Conservation (phyloP, 176 grass and related monocot species). For the Thalia dealbata region DNA sequence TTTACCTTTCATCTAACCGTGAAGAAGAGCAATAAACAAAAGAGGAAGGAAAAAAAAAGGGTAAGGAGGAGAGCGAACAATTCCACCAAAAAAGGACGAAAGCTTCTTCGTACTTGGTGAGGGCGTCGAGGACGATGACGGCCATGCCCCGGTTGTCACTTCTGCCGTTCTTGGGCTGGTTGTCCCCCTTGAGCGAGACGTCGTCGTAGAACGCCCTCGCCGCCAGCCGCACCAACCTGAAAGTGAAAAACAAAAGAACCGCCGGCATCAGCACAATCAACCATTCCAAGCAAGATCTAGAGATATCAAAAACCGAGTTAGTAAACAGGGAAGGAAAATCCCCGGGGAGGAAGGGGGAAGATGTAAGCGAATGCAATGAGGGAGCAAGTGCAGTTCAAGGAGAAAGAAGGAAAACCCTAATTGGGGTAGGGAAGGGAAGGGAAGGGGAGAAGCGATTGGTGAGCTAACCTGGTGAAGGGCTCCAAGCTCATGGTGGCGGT, state of each 20-base stretch:
- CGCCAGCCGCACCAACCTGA: conserved; percentile 64
- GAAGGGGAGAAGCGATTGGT: too few relatives aligned
- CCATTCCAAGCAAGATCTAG: not conserved
- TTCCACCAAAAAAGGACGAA: not conserved
- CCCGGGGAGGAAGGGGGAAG: not conserved
- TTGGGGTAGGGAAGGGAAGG: not conserved
- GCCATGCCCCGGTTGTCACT: conserved; percentile 95
- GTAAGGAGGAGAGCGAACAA: not conserved
- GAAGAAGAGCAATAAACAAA: not conserved
- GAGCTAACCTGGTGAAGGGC: conserved; percentile 56
- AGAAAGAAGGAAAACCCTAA: not conserved
- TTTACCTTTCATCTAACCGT: too few relatives aligned
- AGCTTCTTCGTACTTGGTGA: conserved; percentile 40
- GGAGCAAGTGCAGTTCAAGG: not conserved
- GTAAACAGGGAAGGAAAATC: not conserved
- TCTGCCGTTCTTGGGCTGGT: conserved; percentile 73
- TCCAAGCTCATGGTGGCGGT: conserved; percentile 36
- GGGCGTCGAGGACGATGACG: conserved; percentile 77
- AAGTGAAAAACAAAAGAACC: not conserved
- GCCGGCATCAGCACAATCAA: not conserved
- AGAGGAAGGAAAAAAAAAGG: not conserved
- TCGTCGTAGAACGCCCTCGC: conserved; percentile 88
- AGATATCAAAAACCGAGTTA: not conserved
- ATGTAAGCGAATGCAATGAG: not conserved
- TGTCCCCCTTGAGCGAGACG: conserved; percentile 87